Evolutionary conservation across 2,329 filamentous ascomycete species (phyloP).

Genomic region (Ophiosphaerella herpotricha): DNA sequence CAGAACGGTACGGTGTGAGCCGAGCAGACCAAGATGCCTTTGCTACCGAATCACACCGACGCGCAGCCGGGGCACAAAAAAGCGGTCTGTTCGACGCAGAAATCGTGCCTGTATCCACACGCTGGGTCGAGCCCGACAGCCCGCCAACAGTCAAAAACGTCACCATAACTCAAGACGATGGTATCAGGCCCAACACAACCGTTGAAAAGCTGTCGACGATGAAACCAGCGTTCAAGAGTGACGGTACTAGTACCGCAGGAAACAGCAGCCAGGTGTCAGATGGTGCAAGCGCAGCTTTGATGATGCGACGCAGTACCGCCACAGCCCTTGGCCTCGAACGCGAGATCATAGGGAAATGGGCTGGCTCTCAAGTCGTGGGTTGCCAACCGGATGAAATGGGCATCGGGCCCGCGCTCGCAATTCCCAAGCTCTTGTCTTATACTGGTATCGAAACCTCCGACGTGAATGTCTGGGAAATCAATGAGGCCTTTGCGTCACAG

Average conservation of each 20-base stretch:
- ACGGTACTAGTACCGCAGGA: constrained; percentile 80
- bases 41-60: constrained; percentile 73
- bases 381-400: constrained; percentile 94
- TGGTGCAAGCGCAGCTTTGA: constrained; percentile 79
- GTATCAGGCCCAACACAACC: constrained; percentile 71
- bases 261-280: constrained; percentile 87
- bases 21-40: constrained; percentile 82
- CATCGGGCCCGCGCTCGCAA: constrained; percentile 82
- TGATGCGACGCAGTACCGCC: constrained; percentile 85
- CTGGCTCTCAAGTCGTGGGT: constrained; percentile 74
- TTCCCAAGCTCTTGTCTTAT: constrained; percentile 76
- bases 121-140: constrained; percentile 65
- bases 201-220: constrained; percentile 74
- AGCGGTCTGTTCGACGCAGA: constrained; percentile 75
- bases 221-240: constrained; percentile 80
- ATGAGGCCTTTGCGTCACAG: constrained; percentile 75
- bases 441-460: constrained; percentile 70
- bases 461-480: constrained; percentile 88
- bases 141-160: constrained; percentile 59
- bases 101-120: constrained; percentile 78
- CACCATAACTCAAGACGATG: constrained; percentile 78
- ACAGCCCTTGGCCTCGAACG: constrained; percentile 70
- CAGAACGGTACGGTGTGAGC: constrained; percentile 72
- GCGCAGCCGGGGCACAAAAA: constrained; percentile 72
- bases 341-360: constrained; percentile 81